Conservation (phyloP, 768 basidiomycete species). For the Tylopilus plumbeoviolaceoides region DNA sequence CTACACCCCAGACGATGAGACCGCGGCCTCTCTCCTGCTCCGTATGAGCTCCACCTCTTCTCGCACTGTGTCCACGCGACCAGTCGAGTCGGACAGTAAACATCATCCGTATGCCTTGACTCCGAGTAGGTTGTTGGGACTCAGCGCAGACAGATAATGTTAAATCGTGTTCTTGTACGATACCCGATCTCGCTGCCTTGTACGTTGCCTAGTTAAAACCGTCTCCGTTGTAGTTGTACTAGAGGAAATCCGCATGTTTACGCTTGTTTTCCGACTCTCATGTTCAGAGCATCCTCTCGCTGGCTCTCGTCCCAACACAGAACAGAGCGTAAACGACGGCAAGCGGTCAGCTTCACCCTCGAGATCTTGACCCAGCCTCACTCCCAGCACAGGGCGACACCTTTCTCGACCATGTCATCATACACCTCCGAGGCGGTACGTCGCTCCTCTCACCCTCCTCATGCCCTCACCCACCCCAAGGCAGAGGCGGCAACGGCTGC, state of each 20-base stretch:
- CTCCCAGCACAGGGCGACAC: slow-evolving; percentile 52
- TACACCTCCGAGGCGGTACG: slow-evolving; percentile 76
- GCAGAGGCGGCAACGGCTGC: slow-evolving; percentile 86
- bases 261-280: background rate
- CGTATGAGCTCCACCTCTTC: slow-evolving; percentile 46
- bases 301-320: background rate
- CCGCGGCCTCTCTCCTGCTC: slow-evolving; percentile 61
- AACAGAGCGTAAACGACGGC: slow-evolving; percentile 74
- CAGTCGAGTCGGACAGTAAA: background rate
- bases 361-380: background rate
- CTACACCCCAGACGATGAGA: slow-evolving; percentile 58
- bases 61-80: slow-evolving; percentile 1
- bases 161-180: background rate
- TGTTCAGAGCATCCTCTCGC: background rate
- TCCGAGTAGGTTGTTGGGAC: slow-evolving; percentile 24
- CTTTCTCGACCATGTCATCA: slow-evolving; percentile 78
- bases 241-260: background rate
- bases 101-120: slow-evolving; percentile 19
- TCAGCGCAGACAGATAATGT: slow-evolving; percentile 14
- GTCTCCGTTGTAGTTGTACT: background rate
- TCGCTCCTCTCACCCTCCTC: background rate
- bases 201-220: background rate
- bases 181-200: background rate
- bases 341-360: slow-evolving; percentile 44
- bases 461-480: slow-evolving; percentile 33